These are phyloP conservation scores for Mycena sp. DNA, from an alignment of 1,284 basidiomycete genomes.

Conservation along the genomic window DNA sequence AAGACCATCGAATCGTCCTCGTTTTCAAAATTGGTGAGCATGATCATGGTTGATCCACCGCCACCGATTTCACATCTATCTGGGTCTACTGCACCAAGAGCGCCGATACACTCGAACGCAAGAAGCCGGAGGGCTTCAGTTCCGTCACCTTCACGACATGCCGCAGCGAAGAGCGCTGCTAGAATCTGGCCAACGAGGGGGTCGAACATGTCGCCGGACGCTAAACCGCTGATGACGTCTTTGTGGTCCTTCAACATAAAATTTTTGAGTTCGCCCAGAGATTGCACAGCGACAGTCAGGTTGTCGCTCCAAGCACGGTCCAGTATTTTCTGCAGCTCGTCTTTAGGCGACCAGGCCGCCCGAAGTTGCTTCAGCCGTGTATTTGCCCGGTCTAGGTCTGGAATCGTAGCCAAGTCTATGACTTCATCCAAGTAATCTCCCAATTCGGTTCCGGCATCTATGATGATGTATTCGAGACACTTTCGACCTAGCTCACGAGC, in stretches of 20 bases:
- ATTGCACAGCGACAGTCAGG: constrained; percentile 79
- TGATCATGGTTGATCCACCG: constrained; percentile 73
- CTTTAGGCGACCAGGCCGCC: constrained; percentile 58
- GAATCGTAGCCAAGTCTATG: constrained; percentile 78
- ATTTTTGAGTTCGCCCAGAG: constrained; percentile 80
- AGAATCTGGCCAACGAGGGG: constrained; percentile 79
- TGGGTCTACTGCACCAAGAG: constrained; percentile 96
- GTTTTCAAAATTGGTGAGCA: constrained; percentile 87
- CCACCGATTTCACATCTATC: constrained; percentile 86
- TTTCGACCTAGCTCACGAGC: constrained; percentile 66
- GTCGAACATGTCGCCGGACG: constrained; percentile 90
- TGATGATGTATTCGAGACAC: constrained; percentile 79
- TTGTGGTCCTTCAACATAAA: constrained; percentile 66
- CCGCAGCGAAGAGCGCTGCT: constrained; percentile 74
- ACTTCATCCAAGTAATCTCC: constrained; percentile 76
- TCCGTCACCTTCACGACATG: constrained; percentile 82
- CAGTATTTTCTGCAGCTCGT: constrained; percentile 76
- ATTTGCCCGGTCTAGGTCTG: constrained; percentile 67
- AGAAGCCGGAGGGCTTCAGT: constrained; percentile 73
- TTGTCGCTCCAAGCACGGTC: constrained; percentile 86
- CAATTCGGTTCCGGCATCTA: constrained; percentile 68
- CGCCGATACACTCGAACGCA: constrained; percentile 92
- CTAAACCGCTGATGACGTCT: constrained; percentile 67
- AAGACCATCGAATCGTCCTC: constrained; percentile 84
- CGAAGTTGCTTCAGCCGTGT: constrained; percentile 60